Evolutionary conservation across 2,329 filamentous ascomycete genomes (phyloP).

Genomic region (Dothistroma septosporum): DNA sequence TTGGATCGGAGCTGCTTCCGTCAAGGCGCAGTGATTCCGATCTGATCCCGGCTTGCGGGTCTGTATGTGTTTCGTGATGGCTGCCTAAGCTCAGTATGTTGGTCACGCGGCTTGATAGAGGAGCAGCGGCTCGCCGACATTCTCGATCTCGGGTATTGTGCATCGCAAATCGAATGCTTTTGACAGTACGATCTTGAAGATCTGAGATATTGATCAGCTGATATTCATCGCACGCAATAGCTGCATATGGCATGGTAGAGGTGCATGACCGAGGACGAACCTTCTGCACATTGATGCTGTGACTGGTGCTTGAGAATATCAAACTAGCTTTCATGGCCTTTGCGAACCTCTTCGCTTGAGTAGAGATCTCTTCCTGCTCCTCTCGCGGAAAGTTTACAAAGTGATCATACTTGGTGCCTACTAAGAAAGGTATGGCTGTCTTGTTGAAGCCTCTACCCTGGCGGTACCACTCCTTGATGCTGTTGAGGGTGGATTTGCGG

Average conservation of each 20-base stretch:
- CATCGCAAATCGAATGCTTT: slow-evolving; percentile 99
- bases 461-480: slow-evolving; percentile 99
- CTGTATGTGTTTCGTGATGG: not conserved
- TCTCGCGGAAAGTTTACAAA: slow-evolving; percentile 98
- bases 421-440: slow-evolving; percentile 95
- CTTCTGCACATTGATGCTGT: slow-evolving; percentile 99
- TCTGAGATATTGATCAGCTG: slow-evolving; percentile 52
- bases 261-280: slow-evolving; percentile 46
- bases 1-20: slow-evolving; percentile 9
- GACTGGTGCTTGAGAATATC: slow-evolving; percentile 97
- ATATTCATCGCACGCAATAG: not conserved
- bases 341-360: slow-evolving; percentile 93
- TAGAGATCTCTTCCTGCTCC: slow-evolving; percentile 97
- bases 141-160: slow-evolving; percentile 98
- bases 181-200: slow-evolving; percentile 98
- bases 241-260: slow-evolving; percentile 1
- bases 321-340: slow-evolving; percentile 97
- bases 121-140: slow-evolving; percentile 90
- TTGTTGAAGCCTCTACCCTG: slow-evolving; percentile 99
- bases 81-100: not conserved
- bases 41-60: slow-evolving; percentile 1
- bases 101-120: slow-evolving; percentile 61
- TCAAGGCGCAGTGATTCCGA: slow-evolving; percentile 9
- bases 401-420: slow-evolving; percentile 98
- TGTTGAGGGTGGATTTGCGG: slow-evolving; percentile 95